Evolutionary conservation across 345 rosid genomes (phyloP).

Genomic region (Sapria himalayana): DNA sequence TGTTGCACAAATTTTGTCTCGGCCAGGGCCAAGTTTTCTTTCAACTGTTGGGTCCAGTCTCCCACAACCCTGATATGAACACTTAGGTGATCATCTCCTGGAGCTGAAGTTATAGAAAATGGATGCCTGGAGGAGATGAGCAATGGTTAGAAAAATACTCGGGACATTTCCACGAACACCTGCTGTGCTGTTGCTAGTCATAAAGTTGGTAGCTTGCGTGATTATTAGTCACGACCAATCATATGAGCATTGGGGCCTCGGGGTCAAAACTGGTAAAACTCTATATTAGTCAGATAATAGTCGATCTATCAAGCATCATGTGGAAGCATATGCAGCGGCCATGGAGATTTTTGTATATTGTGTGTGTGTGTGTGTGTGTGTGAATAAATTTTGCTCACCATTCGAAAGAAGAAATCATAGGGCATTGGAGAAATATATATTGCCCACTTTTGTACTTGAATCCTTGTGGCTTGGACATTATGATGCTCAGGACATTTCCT

Average conservation of each 20-base stretch:
- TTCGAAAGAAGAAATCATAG: constrained; percentile 59
- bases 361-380: no score
- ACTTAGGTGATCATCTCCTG: constrained; percentile 66
- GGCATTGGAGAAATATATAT: constrained; percentile 80
- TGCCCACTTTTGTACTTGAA: constrained; percentile 90
- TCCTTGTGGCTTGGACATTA: constrained; percentile 79
- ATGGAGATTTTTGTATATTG: background rate
- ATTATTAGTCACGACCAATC: no score
- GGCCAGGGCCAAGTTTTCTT: constrained; percentile 37
- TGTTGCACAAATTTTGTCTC: constrained; percentile 30
- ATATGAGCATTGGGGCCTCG: no score
- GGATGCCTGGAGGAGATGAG: constrained; percentile 49
- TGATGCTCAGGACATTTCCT: constrained; percentile 62
- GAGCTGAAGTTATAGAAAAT: constrained; percentile 85
- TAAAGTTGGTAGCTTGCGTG: no score
- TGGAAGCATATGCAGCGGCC: background rate
- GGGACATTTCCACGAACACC: no score
- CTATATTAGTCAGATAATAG: no score
- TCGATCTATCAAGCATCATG: no score
- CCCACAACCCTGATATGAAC: constrained; percentile 83
- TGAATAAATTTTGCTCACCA: constrained; percentile 27
- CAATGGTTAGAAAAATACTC: constrained; percentile 1
- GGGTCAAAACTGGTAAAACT: no score
- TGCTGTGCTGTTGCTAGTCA: no score
- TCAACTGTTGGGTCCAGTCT: constrained; percentile 85